Base-by-base conservation (phyloP, 1,284 basidiomycete genomes). In the Sanguinoderma infundibulare region DNA sequence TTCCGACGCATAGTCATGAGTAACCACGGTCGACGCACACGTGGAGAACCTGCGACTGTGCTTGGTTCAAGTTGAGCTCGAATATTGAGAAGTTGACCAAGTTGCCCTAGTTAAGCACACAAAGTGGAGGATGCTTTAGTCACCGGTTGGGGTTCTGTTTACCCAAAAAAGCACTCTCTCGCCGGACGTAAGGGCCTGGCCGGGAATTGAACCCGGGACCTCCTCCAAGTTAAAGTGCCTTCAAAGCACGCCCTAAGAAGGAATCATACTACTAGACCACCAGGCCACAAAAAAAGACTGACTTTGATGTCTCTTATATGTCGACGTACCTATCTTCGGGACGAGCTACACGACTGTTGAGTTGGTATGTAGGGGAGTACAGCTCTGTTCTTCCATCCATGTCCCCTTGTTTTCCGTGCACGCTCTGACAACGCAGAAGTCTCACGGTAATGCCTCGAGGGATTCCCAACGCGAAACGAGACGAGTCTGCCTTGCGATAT, bases 191-290 rank as follows among this genome's bases (percentile, higher is more conserved):
- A 67, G 87, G 88, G 87, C 88, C 87, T 89, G 83, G 85, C 87
- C 84, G 86, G 87, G 87, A 89, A 89, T 89, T 89, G 88, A 90
- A 89, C 88, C 87, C 86, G 85, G 87, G 87, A 89, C 88, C 87
- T 89, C 88, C 87, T 89, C 87, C 87, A 88, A 63, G 74, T 71
- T n/a, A n/a, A n/a, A n/a, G n/a, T n/a, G n/a, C 59, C 47, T 9
- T 8, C 14, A 2, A n/a, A 42, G 5, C n/a, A n/a, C n/a, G 39
- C 64, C 64, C 64, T 65, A 65, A 65, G 64, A 65, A 65, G 64
- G 64, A 65, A 65, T 65, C 64, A 65, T 65, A 65, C 64, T 65
- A 65, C 64, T 65, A 65, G 64, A 65, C 64, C 64, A 65, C 64
- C 64, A 65, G 64, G 64, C 64, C 61, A 34, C 17, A 44, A 9